Base-by-base conservation (phyloP, 257 asterid genomes). In the Echium plantagineum region DNA sequence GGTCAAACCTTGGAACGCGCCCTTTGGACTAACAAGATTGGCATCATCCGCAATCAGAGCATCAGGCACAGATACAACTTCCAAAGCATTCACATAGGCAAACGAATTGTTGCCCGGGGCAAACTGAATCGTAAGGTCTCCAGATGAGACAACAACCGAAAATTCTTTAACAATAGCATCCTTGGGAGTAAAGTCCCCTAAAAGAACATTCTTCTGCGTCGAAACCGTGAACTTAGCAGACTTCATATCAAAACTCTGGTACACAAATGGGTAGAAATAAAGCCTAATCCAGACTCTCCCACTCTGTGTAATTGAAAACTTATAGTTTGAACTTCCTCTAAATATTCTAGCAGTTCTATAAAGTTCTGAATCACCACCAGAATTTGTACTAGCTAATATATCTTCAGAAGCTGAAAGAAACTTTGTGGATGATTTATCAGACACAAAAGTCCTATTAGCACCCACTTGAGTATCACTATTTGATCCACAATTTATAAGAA, bases 241-340 rank as follows among this genome's bases (percentile, higher is more conserved):
- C 8, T 51, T 74, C 94, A 82, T 74, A 58, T 80, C 72, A 30
- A 80, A 82, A 55, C 24, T 74, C 47, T 66, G 72, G 30, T 72
- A 78, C 15, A 26, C 72, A 54, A 85, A 66, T n/a, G 71, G 66
- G 15, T 22, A 52, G 58, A 66, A 66, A 58, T 56, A 75, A 9
- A 84, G 70, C 42, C 94, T 81, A 66, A 85, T 80, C 94, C 90
- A 82, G 65, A 74, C 80, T 72, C 94, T 66, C 0, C 94, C 94
- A 0, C 62, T 12, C 54, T 71, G 79, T n/a, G 21, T 61, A 52
- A 85, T 80, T 28, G 90, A 58, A 52, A 85, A 82, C 0, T 84
- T 82, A 28, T 78, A 85, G 70, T 64, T 80, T 21, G 94, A 76
- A 0, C 80, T 72, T 9, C 74, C 72, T 28, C 51, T 78, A 56